A percentile compares a stretch with the other conserved stretches of the same genome.
Conservation (phyloP, 2,329 filamentous ascomycete species). For the Thelonectria rubi region DNA sequence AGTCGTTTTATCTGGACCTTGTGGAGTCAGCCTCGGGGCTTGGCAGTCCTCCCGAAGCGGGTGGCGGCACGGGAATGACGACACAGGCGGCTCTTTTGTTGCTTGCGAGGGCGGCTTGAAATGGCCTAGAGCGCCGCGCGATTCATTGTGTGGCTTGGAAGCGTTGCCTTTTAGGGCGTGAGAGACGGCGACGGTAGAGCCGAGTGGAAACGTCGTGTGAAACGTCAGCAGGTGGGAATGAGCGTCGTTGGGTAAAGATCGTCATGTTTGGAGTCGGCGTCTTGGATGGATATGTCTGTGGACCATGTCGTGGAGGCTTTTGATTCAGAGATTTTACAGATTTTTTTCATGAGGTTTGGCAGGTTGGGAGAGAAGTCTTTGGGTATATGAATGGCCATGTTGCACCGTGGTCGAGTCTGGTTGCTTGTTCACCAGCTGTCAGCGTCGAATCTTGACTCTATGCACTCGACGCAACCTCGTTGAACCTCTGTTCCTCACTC, state of each 20-base stretch:
- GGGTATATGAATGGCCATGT: slow-evolving; percentile 28
- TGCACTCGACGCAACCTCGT: too few relatives aligned
- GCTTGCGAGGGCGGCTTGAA: not conserved
- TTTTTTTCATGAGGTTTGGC: slow-evolving; percentile 6
- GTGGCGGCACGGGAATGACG: slow-evolving; percentile 37
- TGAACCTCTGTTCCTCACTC: too few relatives aligned
- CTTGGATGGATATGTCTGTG: slow-evolving; percentile 28
- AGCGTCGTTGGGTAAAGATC: slow-evolving; percentile 34
- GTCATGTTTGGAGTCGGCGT: slow-evolving; percentile 8
- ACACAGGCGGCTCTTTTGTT: slow-evolving; percentile 13
- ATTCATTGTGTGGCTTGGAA: slow-evolving; percentile 21
- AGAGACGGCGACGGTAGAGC: not conserved
- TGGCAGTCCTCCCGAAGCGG: slow-evolving; percentile 36
- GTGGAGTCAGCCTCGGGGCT: slow-evolving; percentile 29
- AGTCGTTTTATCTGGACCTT: slow-evolving; percentile 15
- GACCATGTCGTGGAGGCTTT: slow-evolving; percentile 22
- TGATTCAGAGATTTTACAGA: slow-evolving; percentile 23
- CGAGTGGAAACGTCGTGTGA: not conserved
- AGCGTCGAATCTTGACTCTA: too few relatives aligned
- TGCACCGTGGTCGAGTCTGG: slow-evolving; percentile 6
- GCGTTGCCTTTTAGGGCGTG: slow-evolving; percentile 7
- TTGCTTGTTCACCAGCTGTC: not conserved
- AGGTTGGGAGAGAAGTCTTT: not conserved
- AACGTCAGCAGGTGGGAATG: slow-evolving; percentile 10
- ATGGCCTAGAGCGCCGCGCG: slow-evolving; percentile 6